Evolutionary conservation across 75 land plant species (phyloP).

Genomic region (Sequoia sempervirens): DNA sequence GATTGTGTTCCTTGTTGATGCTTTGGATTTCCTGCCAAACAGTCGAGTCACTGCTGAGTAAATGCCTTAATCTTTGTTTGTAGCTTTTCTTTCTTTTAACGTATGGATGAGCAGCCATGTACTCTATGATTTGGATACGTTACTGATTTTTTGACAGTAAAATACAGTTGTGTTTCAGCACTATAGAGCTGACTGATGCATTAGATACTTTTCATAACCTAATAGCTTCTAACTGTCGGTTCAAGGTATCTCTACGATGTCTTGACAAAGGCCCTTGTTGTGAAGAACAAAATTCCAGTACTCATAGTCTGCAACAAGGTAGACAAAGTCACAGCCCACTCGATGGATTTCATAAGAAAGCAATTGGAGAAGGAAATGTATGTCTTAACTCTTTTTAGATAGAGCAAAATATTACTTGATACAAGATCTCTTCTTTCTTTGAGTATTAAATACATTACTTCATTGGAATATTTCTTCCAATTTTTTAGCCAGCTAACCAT

Average conservation of each 20-base stretch:
- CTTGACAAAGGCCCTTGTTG: conserved; percentile 69
- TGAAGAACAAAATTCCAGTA: conserved; percentile 81
- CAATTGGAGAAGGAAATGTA: conserved; percentile 98
- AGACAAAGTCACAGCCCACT: conserved; percentile 93
- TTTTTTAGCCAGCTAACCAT: background rate
- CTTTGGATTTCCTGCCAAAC: conserved; percentile 83
- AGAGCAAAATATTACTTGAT: background rate
- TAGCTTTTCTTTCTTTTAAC: background rate
- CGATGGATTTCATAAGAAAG: conserved; percentile 85
- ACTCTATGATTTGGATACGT: background rate
- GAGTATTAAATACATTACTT: background rate
- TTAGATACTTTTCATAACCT: background rate
- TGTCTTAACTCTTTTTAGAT: conserved; percentile 6
- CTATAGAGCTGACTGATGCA: background rate
- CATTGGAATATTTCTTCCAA: background rate
- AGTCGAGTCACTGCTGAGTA: conserved; percentile 85
- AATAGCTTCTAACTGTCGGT: background rate
- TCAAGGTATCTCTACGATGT: conserved; percentile 93
- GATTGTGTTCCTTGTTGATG: conserved; percentile 89
- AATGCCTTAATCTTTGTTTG: background rate
- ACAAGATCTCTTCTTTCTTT: background rate
- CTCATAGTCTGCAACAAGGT: conserved; percentile 86
- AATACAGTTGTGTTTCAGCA: background rate
- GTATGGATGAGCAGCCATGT: background rate
- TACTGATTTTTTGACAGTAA: background rate